Percentiles rank a stretch among this genome's conserved stretches.
Evolutionary conservation across 805 yeast species (phyloP).

Genomic region (Saturnispora silvae): DNA sequence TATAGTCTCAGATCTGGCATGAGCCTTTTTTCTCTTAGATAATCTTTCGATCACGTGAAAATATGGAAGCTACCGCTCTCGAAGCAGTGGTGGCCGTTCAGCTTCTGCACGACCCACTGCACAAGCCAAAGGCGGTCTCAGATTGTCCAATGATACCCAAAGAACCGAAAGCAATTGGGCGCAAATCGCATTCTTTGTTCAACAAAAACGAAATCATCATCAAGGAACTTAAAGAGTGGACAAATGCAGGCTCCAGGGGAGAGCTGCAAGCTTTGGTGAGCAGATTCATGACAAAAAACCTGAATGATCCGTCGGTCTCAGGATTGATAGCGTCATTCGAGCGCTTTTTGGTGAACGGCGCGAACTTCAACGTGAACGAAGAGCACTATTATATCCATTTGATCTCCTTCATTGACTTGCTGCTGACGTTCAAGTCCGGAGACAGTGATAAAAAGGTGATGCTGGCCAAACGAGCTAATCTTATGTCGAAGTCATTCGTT

Average conservation of each 20-base stretch:
- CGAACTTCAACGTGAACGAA: conserved; percentile 1
- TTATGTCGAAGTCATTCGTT: conserved; percentile 9
- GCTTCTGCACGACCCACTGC: conserved; percentile 18
- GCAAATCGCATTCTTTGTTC: conserved; percentile 17
- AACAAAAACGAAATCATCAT: conserved; percentile 18
- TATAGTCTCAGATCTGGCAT: background rate
- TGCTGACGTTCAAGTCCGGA: conserved; percentile 12
- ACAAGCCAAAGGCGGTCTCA: conserved; percentile 13
- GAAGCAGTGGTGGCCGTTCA: conserved; percentile 13
- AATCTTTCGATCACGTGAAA: background rate
- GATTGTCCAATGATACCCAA: conserved; percentile 15
- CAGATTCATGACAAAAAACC: background rate
- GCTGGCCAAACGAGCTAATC: conserved; percentile 5
- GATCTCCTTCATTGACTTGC: conserved; percentile 14
- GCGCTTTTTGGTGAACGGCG: background rate
- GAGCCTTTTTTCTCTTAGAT: background rate
- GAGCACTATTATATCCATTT: conserved; percentile 3
- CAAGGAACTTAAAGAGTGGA: conserved; percentile 15
- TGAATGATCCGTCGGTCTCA: background rate
- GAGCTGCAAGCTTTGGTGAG: background rate
- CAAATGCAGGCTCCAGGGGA: conserved; percentile 11
- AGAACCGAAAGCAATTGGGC: conserved; percentile 14
- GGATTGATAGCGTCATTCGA: background rate
- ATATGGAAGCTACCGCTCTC: conserved; percentile 2
- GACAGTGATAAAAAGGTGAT: conserved; percentile 6